Conservation (phyloP, 305 asterid genomes). For the Euphrasia arctica region DNA sequence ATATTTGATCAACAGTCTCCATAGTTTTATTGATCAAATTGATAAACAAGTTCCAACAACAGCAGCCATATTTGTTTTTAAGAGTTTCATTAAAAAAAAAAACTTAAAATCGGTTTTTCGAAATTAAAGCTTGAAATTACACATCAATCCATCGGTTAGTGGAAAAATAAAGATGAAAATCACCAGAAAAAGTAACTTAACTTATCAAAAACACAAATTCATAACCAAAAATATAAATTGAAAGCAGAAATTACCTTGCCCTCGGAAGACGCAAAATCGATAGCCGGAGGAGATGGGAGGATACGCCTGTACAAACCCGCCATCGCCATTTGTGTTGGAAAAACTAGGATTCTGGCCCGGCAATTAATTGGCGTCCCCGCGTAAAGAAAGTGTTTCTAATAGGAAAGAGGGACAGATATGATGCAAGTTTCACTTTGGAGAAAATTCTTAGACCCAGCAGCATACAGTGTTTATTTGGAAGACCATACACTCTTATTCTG, state of each 20-base stretch:
- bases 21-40: background rate
- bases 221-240: background rate
- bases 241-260: constrained; percentile 40
- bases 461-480: too few species aligned
- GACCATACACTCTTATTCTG: too few species aligned
- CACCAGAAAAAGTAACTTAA: constrained; percentile 1
- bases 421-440: background rate
- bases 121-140: constrained; percentile 9
- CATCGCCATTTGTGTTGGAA: constrained; percentile 54
- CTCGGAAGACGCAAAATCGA: constrained; percentile 80
- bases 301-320: constrained; percentile 83
- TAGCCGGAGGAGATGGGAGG: constrained; percentile 95
- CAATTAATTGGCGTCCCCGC: constrained; percentile 12
- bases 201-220: background rate
- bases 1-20: background rate
- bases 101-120: background rate
- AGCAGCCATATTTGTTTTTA: background rate
- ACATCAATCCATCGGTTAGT: constrained; percentile 11
- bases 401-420: background rate
- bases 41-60: background rate
- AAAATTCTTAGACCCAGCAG: background rate
- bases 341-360: constrained; percentile 19
- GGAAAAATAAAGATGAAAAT: background rate
- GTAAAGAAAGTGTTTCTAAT: constrained; percentile 21
- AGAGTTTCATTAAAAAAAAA: background rate